Percentiles rank a stretch among this genome's conserved stretches.
phyloP scores from a whole-genome alignment of 345 rosid genomes.

The Toxicodendron radicans region DNA sequence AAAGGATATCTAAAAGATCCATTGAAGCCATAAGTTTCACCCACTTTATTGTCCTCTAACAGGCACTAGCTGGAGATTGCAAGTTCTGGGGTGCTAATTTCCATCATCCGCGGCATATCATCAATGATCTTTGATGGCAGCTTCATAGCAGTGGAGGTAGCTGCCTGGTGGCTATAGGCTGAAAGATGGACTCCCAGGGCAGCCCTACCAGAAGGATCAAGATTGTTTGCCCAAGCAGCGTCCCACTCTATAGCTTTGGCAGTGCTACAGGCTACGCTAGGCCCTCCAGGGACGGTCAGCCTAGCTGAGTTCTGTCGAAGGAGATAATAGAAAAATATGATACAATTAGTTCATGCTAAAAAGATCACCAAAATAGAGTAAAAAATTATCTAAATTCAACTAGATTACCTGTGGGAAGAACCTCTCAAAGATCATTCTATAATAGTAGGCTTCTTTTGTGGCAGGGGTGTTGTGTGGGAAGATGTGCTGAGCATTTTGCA shows the following conservation, averaged over 20 bases:
- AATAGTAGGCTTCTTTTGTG: conserved; percentile 86
- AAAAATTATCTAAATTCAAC: neutral
- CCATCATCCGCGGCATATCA: conserved; percentile 44
- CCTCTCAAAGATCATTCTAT: conserved; percentile 88
- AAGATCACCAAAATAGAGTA: neutral
- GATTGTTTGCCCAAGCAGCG: conserved; percentile 74
- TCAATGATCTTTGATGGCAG: conserved; percentile 41
- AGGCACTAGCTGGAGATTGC: conserved; percentile 46
- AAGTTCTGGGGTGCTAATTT: conserved; percentile 40
- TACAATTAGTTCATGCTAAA: neutral
- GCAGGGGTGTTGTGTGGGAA: conserved; percentile 82
- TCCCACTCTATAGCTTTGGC: conserved; percentile 94
- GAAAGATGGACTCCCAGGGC: conserved; percentile 87
- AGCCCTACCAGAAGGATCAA: conserved; percentile 97
- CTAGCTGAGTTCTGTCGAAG: conserved; percentile 71
- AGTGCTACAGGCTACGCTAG: conserved; percentile 87
- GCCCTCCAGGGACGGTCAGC: conserved; percentile 87
- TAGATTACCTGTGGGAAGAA: conserved; percentile 79
- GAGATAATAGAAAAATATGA: neutral
- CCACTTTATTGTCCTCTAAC: neutral
- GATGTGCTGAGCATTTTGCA: conserved; percentile 65
- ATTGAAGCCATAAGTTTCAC: conserved; percentile 5
- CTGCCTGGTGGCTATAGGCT: conserved; percentile 46
- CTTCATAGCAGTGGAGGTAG: conserved; percentile 24
- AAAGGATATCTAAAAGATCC: conserved; percentile 10